Percentiles rank a stretch among this genome's conserved stretches.
These are phyloP conservation scores for Sporothrix brasiliensis DNA, from an alignment of 2,329 filamentous ascomycete genomes.

Conservation along the genomic window DNA sequence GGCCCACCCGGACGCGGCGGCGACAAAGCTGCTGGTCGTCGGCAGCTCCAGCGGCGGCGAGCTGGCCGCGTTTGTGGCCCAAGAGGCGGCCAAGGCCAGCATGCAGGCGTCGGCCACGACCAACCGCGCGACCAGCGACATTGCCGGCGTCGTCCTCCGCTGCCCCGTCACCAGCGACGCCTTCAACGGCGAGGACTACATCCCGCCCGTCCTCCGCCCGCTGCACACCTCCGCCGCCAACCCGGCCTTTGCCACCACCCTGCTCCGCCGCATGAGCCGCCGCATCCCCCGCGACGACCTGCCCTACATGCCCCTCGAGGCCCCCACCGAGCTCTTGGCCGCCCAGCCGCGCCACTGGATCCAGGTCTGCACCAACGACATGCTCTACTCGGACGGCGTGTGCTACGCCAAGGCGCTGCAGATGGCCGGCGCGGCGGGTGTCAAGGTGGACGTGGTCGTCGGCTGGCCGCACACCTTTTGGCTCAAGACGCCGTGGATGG, in stretches of 20 bases:
- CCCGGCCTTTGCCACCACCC: slow-evolving; percentile 45
- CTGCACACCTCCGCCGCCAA: slow-evolving; percentile 48
- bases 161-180: slow-evolving; percentile 54
- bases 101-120: too few species aligned
- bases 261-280: slow-evolving; percentile 43
- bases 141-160: slow-evolving; percentile 49
- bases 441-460: slow-evolving; percentile 48
- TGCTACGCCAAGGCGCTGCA: slow-evolving; percentile 52
- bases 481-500: slow-evolving; percentile 51
- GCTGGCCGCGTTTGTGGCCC: slow-evolving; percentile 51
- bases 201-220: slow-evolving; percentile 44
- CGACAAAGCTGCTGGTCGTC: slow-evolving; percentile 42
- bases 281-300: slow-evolving; percentile 48
- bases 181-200: slow-evolving; percentile 43
- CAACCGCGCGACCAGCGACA: neutral
- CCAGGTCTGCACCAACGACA: slow-evolving; percentile 55
- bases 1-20: slow-evolving; percentile 32
- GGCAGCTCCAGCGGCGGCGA: slow-evolving; percentile 56
- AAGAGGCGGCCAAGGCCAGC: slow-evolving; percentile 38
- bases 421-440: slow-evolving; percentile 45
- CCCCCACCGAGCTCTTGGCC: slow-evolving; percentile 39
- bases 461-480: slow-evolving; percentile 59
- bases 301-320: slow-evolving; percentile 49
- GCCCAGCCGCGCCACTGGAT: slow-evolving; percentile 51
- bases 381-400: slow-evolving; percentile 55